Evolutionary conservation across 352 stramenopile species (phyloP), one percentile per base, ranked within the genome.

Genomic region (Globisporangium viniferum): DNA sequence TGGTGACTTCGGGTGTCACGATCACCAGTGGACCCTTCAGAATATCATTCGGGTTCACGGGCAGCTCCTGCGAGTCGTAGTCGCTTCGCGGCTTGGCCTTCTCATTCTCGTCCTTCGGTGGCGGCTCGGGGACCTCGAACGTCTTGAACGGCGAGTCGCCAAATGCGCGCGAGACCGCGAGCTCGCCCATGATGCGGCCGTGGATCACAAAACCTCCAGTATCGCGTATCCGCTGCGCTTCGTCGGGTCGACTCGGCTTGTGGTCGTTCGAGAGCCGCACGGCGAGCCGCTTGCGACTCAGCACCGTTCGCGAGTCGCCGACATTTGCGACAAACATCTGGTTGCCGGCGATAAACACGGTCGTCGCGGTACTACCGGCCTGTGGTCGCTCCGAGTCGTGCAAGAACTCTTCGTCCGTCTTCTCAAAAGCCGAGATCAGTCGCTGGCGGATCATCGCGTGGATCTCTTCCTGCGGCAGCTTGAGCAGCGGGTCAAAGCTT

Each of bases 131-230:
- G 2, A 89, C 59, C 29, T 95, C 88, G 67, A 93, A 93, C 49
- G 90, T 96, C 80, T 99, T 99, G 77, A 99, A 99, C 31, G 97
- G 97, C 67, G 93, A 95, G 74, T 99, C 97, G 10, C 88, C 88
- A 63, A 95, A 95, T 0, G 88, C 88, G 18, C 88, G 76, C 9
- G 88, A 94, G 51, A 95, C 88, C 0, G 88, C 88, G 6, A 95
- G 73, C 68, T 95, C 86, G 31, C 88, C 88, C 96, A 99, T 99
- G 58, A 99, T 97, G 58, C 97, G 91, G 39, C 88, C 88, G 49
- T 95, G 85, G 56, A 95, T 94, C 29, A 95, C 87, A 80, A 95
- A 94, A 1, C 86, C 92, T 1, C 96, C 96, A 5, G 95, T 97
- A n/a, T 98, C 93, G 54, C 95, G 82, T 81, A 97, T 97, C 59